Base-by-base conservation (phyloP, 108 stramenopile species). In the Cyclotella atomus region DNA sequence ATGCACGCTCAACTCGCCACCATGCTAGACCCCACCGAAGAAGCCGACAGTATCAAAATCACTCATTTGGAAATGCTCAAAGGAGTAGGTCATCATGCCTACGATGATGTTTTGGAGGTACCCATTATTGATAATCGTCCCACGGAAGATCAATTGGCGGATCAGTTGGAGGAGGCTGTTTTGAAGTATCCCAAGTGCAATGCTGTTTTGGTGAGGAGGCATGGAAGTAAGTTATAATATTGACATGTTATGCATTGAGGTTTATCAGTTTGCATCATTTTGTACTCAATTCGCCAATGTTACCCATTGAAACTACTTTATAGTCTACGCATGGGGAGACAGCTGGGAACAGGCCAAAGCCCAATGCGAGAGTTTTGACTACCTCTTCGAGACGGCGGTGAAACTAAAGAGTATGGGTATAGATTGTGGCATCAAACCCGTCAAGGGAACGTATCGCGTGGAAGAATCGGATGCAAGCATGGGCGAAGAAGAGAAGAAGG, bases 101-200 rank as follows among this genome's bases (percentile, higher is more conserved):
- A 88, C 67, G 90, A 97, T 74, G 89, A 90, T 68, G 71, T 91
- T 2, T 76, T 97, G 45, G 96, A 94, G 53, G 75, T 98, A 30
- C 98, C 98, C n/a, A 93, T 98, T 64, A 97, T 98, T 70, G 95
- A 97, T 60, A 98, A 98, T 85, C 94, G 95, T 28, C 93, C 97
- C 0, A 77, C 89, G n/a, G 98, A 98, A 73, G 87, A 93, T 64
- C 52, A 91, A 41, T 79, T 98, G 33, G 91, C 96, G 44, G 91
- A 89, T 54, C 93, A 94, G 66, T 65, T 98, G 69, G 91, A 84
- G 46, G 67, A 52, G 14, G 94, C 86, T 23, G 84, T 95, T 16
- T 24, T 66, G 30, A 84, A 81, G 32, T 97, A 97, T 73, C 98
- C 98, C 15, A 89, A 89, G 59, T 65, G 90, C 57, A 93, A 93